Evolutionary conservation across 768 basidiomycete species (phyloP), one percentile per base, ranked within the genome.

Genomic region (Tubosaeta sp.): DNA sequence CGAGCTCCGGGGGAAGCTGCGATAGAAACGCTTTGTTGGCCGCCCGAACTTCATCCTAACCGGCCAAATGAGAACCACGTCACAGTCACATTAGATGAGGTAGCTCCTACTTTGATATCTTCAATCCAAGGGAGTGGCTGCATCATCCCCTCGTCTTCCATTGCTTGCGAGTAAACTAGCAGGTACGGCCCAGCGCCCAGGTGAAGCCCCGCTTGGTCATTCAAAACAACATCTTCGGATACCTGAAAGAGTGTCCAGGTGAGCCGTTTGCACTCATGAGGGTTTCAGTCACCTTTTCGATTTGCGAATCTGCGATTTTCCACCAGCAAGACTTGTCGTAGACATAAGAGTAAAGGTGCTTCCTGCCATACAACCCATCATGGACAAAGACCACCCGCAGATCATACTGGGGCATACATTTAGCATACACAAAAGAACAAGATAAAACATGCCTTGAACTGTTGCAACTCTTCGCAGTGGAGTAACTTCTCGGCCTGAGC

Each of bases 161-260:
- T 22, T 3, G 63, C 67, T 14, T 70, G 74, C 32, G 76, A 78
- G 67, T 91, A 92, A 33, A 92, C 65, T n/a, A 92, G 71, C 59
- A 91, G 67, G 65, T 86, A 90, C 1, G 90, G 88, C 1, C 90
- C 90, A 17, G 86, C 86, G 14, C 81, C 78, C 6, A 90, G 76
- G 61, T 90, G 88, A 31, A 91, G 68, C 0, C 91, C 90, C 5
- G 80, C 74, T 4, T 82, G 69, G 54, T 92, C 90, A 4, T 78
- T 80, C 14, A 91, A 68, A 10, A 88, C 87, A 0, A 71, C 71
- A 33, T 85, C 83, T 63, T 91, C 89, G 0, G 85, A 63, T 1
- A 88, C 88, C 88, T 91, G 48, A 16, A 48, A 19, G 26, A 29
- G 19, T 13, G n/a, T 43, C 50, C 39, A 47, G 37, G 56, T 33